These are phyloP conservation scores for Teratosphaeria destructans DNA, from an alignment of 2,329 filamentous ascomycete species.

Conservation along the genomic window DNA sequence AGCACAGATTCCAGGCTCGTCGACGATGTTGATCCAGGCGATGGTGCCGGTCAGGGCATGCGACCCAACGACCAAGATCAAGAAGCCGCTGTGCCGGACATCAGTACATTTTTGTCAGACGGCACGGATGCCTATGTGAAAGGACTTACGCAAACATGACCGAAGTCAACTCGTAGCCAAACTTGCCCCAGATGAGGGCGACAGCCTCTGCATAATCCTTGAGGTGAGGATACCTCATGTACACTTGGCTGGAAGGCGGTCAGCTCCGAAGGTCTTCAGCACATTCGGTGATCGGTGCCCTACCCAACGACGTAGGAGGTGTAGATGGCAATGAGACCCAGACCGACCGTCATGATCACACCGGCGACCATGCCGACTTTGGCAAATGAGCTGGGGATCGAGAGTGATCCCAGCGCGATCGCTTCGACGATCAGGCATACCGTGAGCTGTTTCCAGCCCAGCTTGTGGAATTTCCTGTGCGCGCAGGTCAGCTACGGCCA, in stretches of 20 bases:
- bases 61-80: conserved; percentile 34
- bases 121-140: background rate
- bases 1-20: conserved; percentile 28
- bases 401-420: conserved; percentile 48
- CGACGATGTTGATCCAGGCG: conserved; percentile 33
- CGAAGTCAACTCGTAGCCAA: conserved; percentile 33
- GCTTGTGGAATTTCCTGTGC: conserved; percentile 2
- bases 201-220: conserved; percentile 37
- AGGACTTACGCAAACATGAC: conserved; percentile 28
- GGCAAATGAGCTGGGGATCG: conserved; percentile 46
- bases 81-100: conserved; percentile 21
- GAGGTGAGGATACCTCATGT: conserved; percentile 37
- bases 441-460: conserved; percentile 2
- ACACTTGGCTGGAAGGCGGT: conserved; percentile 39
- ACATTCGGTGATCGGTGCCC: background rate
- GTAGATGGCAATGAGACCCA: conserved; percentile 51
- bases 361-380: conserved; percentile 46
- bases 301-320: conserved; percentile 49
- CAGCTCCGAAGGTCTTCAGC: background rate
- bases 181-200: conserved; percentile 30
- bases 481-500: background rate
- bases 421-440: conserved; percentile 42
- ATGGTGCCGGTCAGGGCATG: conserved; percentile 38
- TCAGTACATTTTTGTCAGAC: background rate
- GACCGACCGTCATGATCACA: conserved; percentile 43